These are phyloP conservation scores for Porphyra umbilicalis DNA, from an alignment of 31 red algal species.

Conservation along the genomic window DNA sequence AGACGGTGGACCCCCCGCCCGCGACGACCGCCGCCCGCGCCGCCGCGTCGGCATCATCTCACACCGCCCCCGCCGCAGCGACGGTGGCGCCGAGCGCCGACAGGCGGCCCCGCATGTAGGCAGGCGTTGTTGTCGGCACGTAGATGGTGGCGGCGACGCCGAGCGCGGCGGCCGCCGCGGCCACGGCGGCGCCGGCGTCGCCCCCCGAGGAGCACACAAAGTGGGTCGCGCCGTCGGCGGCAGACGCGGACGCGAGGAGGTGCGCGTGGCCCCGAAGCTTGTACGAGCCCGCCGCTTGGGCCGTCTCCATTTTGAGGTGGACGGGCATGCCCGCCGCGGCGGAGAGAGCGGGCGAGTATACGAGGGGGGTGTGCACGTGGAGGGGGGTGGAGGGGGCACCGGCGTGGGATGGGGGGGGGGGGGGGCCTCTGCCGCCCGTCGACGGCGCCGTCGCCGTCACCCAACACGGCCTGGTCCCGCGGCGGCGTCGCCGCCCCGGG, in stretches of 20 bases:
- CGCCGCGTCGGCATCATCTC: conserved; percentile 63
- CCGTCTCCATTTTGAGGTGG: conserved; percentile 74
- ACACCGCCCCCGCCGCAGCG: conserved; percentile 57
- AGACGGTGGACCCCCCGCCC: conserved; percentile 15
- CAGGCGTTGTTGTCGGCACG: conserved; percentile 73
- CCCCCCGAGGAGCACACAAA: conserved; percentile 84
- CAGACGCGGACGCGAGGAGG: conserved; percentile 21
- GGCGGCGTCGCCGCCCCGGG: no score
- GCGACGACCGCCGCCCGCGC: conserved; percentile 32
- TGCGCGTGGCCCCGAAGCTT: conserved; percentile 82
- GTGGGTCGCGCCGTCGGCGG: conserved; percentile 1
- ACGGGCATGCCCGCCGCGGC: conserved; percentile 14
- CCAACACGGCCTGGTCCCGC: no score
- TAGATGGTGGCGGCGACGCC: conserved; percentile 49
- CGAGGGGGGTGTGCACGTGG: conserved; percentile 57
- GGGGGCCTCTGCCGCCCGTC: no score
- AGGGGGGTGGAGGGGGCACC: no score
- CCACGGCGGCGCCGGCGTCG: conserved; percentile 80
- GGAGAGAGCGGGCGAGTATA: conserved; percentile 33
- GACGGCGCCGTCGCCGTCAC: no score
- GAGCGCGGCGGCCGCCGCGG: conserved; percentile 28
- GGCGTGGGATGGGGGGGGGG: no score
- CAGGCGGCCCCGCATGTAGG: conserved; percentile 55
- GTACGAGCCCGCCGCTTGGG: conserved; percentile 77
- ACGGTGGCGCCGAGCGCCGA: conserved; percentile 47